A percentile compares a stretch with the other conserved stretches of the same genome.
phyloP scores from a whole-genome alignment of 164 flowering plant species.

The Buxus sempervirens region DNA sequence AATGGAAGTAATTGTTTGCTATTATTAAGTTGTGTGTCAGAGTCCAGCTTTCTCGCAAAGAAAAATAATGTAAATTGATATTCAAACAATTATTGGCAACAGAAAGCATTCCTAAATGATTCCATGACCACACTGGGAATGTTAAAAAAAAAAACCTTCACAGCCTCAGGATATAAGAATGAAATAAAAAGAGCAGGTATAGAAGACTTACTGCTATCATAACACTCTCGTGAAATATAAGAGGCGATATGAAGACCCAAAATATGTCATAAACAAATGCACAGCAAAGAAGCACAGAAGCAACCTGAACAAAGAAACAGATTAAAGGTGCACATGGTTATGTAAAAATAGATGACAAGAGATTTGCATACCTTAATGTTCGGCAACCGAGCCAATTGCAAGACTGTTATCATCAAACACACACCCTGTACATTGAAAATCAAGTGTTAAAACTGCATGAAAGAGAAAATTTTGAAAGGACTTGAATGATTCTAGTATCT shows the following conservation, averaged over 20 bases:
- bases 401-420: conserved; percentile 82
- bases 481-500: background rate
- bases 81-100: too few species aligned
- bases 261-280: conserved; percentile 96
- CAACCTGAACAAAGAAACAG: conserved; percentile 56
- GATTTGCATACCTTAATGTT: conserved; percentile 66
- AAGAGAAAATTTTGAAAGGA: background rate
- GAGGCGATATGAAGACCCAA: conserved; percentile 91
- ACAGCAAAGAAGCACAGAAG: conserved; percentile 80
- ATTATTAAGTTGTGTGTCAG: too few species aligned
- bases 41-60: too few species aligned
- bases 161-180: background rate
- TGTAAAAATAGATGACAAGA: background rate
- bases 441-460: background rate
- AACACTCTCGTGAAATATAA: conserved; percentile 79
- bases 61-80: too few species aligned
- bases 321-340: conserved; percentile 2
- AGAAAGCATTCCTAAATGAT: background rate
- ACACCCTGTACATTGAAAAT: conserved; percentile 62
- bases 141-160: background rate
- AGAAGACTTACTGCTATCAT: conserved; percentile 76
- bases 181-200: background rate
- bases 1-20: too few species aligned
- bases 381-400: conserved; percentile 86
- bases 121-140: background rate